Conservation (phyloP, 129 eudicot genomes). For the Artemisia annua region DNA sequence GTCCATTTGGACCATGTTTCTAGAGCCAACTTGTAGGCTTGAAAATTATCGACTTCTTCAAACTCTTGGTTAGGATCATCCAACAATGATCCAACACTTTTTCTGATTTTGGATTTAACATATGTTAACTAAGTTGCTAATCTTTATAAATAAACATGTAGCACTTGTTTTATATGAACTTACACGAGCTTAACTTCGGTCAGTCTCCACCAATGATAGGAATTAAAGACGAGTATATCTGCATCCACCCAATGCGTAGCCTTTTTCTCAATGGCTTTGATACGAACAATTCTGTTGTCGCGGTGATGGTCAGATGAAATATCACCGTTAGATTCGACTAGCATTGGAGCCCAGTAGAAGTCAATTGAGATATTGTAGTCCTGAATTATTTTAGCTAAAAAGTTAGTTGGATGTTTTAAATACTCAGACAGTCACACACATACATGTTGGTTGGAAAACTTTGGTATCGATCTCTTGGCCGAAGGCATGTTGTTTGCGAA, state of each 20-base stretch:
- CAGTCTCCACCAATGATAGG: conserved; percentile 63
- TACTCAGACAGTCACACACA: too few species aligned
- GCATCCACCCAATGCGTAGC: conserved; percentile 66
- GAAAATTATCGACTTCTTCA: too few species aligned
- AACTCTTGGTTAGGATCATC: too few species aligned
- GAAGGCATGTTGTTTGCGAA: not conserved
- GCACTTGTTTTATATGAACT: conserved; percentile 15
- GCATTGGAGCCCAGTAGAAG: conserved; percentile 74
- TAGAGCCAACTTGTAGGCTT: too few species aligned
- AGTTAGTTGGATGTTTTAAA: not conserved
- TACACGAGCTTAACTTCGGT: conserved; percentile 50
- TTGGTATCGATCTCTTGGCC: too few species aligned
- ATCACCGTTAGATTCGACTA: conserved; percentile 68
- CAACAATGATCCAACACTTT: too few species aligned
- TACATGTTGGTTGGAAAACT: too few species aligned
- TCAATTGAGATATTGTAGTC: conserved; percentile 68
- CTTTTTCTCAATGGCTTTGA: conserved; percentile 49
- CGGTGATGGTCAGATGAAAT: conserved; percentile 45
- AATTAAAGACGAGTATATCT: conserved; percentile 57
- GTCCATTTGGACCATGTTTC: too few species aligned
- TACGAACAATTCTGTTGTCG: conserved; percentile 34
- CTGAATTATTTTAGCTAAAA: conserved; percentile 18
- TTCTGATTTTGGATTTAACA: not conserved
- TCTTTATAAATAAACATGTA: not conserved
- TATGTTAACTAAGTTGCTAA: not conserved